Conservation (phyloP, 2,329 filamentous ascomycete species). For the Nemania sp. region DNA sequence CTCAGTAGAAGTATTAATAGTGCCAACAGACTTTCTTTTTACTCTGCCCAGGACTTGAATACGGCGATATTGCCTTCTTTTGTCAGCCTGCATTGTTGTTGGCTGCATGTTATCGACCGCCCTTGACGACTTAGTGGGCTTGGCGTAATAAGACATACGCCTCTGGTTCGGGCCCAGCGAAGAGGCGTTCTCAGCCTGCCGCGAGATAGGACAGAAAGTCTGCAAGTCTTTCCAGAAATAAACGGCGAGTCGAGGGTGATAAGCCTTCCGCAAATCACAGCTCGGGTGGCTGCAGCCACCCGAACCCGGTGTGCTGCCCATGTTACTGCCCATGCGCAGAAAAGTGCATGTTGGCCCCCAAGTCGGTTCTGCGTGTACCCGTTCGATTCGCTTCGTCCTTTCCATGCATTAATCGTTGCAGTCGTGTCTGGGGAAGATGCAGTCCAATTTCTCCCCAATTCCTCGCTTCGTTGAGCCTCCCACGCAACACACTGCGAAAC, state of each 20-base stretch:
- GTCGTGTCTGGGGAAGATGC: conserved; percentile 3
- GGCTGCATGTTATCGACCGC: conserved; percentile 2
- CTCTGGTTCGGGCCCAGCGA: neutral
- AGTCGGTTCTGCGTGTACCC: neutral
- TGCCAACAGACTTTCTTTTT: neutral
- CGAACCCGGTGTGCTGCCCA: neutral
- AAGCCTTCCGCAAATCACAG: conserved; percentile 1
- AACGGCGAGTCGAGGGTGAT: neutral
- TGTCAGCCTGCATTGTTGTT: conserved; percentile 2
- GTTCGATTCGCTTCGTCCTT: neutral
- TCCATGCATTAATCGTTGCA: neutral
- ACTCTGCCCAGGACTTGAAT: neutral
- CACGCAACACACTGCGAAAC: neutral
- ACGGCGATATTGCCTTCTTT: neutral
- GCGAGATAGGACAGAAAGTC: neutral
- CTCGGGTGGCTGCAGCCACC: conserved; percentile 1
- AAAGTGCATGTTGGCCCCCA: neutral
- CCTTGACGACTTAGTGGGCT: neutral
- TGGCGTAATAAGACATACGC: neutral
- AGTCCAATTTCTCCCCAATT: neutral
- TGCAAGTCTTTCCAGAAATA: neutral
- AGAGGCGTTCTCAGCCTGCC: neutral
- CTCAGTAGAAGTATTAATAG: too few relatives aligned
- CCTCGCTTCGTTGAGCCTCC: conserved; percentile 9
- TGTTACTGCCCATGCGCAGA: neutral